phyloP scores from a whole-genome alignment of 2,329 filamentous ascomycete species.

The Diaporthe sp. region DNA sequence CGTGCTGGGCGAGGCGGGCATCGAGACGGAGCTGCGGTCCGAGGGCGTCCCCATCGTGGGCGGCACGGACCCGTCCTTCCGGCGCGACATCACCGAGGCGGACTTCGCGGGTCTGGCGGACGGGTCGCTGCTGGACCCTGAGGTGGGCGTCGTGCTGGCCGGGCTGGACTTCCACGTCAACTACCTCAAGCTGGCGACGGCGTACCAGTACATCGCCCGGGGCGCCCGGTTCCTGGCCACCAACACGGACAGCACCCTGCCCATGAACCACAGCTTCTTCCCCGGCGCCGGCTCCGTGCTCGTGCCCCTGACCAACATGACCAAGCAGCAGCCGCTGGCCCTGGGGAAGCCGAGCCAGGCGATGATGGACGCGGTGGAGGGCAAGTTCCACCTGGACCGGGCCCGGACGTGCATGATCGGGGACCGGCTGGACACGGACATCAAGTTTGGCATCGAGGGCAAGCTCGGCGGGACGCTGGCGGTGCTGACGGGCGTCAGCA shows the following conservation, averaged over 20 bases:
- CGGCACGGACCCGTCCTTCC: conserved; percentile 82
- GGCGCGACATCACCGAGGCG: conserved; percentile 80
- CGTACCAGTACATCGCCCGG: conserved; percentile 84
- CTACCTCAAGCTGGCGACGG: conserved; percentile 89
- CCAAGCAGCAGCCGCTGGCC: conserved; percentile 75
- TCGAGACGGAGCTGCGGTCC: conserved; percentile 86
- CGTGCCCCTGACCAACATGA: conserved; percentile 80
- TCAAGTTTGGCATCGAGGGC: conserved; percentile 92
- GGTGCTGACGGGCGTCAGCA: conserved; percentile 89
- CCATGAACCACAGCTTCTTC: conserved; percentile 84
- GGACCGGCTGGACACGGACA: conserved; percentile 93
- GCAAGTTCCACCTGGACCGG: conserved; percentile 90
- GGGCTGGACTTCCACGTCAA: conserved; percentile 96
- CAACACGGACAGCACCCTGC: conserved; percentile 91
- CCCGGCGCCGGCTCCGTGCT: conserved; percentile 89
- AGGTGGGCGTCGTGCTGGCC: conserved; percentile 89
- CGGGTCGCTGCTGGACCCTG: conserved; percentile 80
- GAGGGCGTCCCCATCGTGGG: conserved; percentile 86
- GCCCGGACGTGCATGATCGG: conserved; percentile 94
- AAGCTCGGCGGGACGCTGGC: conserved; percentile 90
- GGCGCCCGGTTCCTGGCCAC: conserved; percentile 92
- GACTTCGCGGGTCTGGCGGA: conserved; percentile 86
- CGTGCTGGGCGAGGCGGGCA: conserved; percentile 89
- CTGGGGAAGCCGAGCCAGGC: conserved; percentile 96
- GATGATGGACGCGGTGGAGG: conserved; percentile 99